Conservation (phyloP, 2,329 filamentous ascomycete species). For the Diaporthe sp. region DNA sequence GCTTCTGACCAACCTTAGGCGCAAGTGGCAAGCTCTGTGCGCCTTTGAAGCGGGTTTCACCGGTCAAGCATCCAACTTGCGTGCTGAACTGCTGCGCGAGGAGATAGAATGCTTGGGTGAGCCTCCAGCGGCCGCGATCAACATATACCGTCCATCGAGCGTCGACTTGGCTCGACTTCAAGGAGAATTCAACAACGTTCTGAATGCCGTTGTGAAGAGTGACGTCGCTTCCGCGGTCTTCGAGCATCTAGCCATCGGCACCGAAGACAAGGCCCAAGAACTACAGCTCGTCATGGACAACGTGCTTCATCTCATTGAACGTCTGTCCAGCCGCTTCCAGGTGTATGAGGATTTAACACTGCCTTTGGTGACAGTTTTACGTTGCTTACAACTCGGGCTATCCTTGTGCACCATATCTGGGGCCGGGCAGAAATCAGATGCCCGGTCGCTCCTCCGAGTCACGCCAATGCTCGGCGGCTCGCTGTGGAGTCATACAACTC, state of each 20-base stretch:
- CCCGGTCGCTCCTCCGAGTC: conserved; percentile 55
- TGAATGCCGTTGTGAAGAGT: conserved; percentile 73
- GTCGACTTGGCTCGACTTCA: conserved; percentile 82
- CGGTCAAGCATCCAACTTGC: conserved; percentile 76
- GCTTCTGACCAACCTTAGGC: conserved; percentile 67
- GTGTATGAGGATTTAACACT: conserved; percentile 88
- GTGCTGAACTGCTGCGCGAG: conserved; percentile 73
- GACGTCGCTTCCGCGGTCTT: conserved; percentile 57
- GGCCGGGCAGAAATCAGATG: conserved; percentile 33
- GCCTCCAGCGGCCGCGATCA: conserved; percentile 73
- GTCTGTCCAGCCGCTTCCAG: conserved; percentile 78
- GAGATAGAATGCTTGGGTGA: conserved; percentile 76
- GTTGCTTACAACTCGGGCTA: conserved; percentile 83
- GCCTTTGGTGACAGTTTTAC: conserved; percentile 83
- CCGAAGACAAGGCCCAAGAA: conserved; percentile 56
- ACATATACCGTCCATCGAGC: conserved; percentile 78
- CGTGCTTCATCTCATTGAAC: conserved; percentile 77
- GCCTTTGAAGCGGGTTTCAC: conserved; percentile 78
- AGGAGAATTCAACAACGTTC: conserved; percentile 83
- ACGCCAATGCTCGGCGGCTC: conserved; percentile 71
- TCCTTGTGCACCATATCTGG: conserved; percentile 61
- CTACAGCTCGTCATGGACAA: conserved; percentile 67
- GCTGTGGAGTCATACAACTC: conserved; percentile 48
- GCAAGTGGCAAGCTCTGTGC: conserved; percentile 72
- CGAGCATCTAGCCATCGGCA: conserved; percentile 49